These are phyloP conservation scores for Ogataea corticis DNA, from an alignment of 805 yeast species.

Conservation along the genomic window DNA sequence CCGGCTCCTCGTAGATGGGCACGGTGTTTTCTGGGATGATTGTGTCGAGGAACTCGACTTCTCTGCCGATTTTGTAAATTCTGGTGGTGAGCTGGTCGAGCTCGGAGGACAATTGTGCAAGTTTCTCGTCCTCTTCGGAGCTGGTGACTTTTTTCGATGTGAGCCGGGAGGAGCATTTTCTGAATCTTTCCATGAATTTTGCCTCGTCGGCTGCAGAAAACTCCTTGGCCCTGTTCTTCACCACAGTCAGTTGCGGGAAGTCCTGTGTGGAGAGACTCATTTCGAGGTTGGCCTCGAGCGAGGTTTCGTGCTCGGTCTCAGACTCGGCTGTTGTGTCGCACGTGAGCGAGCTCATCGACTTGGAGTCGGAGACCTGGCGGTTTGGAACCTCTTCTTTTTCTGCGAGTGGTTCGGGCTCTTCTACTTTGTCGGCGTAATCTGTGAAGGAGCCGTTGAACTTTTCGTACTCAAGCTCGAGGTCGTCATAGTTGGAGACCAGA, in stretches of 20 bases:
- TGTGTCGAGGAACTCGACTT: conserved; percentile 31
- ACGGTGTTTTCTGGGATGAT: conserved; percentile 26
- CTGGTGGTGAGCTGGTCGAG: conserved; percentile 22
- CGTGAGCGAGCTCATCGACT: conserved; percentile 21
- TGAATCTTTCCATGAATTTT: conserved; percentile 17
- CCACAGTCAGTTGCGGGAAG: conserved; percentile 17
- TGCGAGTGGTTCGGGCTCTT: conserved; percentile 1
- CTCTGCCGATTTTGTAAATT: conserved; percentile 32
- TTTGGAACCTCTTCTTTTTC: background rate
- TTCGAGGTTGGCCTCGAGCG: conserved; percentile 5
- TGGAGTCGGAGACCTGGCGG: conserved; percentile 6
- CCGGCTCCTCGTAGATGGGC: conserved; percentile 17
- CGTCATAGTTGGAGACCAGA: conserved; percentile 23
- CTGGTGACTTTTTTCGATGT: conserved; percentile 23
- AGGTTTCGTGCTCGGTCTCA: conserved; percentile 21
- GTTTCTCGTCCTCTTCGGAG: conserved; percentile 14
- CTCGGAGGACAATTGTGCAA: conserved; percentile 19
- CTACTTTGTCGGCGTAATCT: conserved; percentile 26
- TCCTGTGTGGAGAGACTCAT: background rate
- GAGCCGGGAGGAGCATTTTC: conserved; percentile 29
- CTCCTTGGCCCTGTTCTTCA: conserved; percentile 21
- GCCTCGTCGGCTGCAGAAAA: conserved; percentile 17
- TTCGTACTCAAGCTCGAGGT: conserved; percentile 35
- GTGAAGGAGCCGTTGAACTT: conserved; percentile 33
- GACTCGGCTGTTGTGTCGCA: conserved; percentile 26